These are phyloP conservation scores for Discostella stelligera DNA, from an alignment of 352 stramenopile genomes.

Conservation along the genomic window DNA sequence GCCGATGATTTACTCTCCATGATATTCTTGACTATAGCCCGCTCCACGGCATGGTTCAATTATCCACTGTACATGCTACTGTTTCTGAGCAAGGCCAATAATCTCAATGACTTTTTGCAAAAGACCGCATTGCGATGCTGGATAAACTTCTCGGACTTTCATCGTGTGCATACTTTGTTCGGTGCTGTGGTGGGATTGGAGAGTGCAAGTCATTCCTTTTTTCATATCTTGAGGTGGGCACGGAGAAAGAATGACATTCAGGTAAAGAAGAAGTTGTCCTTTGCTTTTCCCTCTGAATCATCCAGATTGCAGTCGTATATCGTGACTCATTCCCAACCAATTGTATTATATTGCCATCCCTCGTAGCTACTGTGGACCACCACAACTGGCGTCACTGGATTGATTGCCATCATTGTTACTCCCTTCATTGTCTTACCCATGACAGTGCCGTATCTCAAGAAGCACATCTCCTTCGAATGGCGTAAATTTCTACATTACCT, in stretches of 20 bases:
- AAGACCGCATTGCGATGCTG: slow-evolving; percentile 33
- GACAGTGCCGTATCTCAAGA: slow-evolving; percentile 45
- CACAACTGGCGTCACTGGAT: slow-evolving; percentile 46
- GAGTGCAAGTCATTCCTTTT: slow-evolving; percentile 41
- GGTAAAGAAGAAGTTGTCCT: slow-evolving; percentile 1
- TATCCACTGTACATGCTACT: slow-evolving; percentile 57
- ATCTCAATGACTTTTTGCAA: slow-evolving; percentile 55
- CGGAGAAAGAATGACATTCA: slow-evolving; percentile 43
- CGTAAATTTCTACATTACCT: slow-evolving; percentile 55
- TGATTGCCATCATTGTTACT: slow-evolving; percentile 34
- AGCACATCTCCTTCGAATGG: slow-evolving; percentile 46
- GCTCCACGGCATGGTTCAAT: slow-evolving; percentile 41
- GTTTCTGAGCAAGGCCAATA: slow-evolving; percentile 54
- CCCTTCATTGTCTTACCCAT: slow-evolving; percentile 51
- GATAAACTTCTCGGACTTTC: slow-evolving; percentile 48
- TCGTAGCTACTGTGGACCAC: slow-evolving; percentile 45
- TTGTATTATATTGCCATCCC: not conserved
- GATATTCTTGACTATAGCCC: slow-evolving; percentile 46
- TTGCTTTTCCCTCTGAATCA: not conserved
- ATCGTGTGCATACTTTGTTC: slow-evolving; percentile 49
- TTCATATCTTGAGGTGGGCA: slow-evolving; percentile 52
- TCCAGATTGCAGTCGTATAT: not conserved
- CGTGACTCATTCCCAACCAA: not conserved
- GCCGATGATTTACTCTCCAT: slow-evolving; percentile 41
- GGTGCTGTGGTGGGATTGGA: slow-evolving; percentile 51